A percentile compares a stretch with the other conserved stretches of the same genome.
Conservation (phyloP, 2,329 filamentous ascomycete species). For the Ceratocystis ficicola region DNA sequence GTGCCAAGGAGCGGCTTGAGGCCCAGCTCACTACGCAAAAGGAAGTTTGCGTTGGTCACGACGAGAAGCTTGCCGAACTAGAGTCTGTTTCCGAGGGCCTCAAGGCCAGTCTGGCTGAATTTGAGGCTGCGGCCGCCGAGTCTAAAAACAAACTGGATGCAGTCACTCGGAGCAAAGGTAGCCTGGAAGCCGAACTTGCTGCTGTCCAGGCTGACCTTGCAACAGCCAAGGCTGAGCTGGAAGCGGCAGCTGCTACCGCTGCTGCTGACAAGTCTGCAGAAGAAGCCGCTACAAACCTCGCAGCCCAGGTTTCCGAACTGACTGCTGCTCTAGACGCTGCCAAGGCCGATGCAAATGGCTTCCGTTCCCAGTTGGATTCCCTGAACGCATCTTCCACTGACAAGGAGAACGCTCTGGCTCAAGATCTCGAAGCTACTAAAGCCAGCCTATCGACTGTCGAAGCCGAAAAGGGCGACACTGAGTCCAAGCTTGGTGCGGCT, state of each 20-base stretch:
- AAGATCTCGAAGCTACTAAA: constrained; percentile 12
- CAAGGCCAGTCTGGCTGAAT: constrained; percentile 2
- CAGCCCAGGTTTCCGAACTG: constrained; percentile 15
- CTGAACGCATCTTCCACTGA: constrained; percentile 5
- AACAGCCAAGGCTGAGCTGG: constrained; percentile 9
- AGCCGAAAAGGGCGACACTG: constrained; percentile 12
- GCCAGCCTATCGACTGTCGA: constrained; percentile 8
- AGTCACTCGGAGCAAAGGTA: neutral
- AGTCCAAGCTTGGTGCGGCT: constrained; percentile 11
- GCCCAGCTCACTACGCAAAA: constrained; percentile 13
- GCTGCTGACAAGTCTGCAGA: neutral
- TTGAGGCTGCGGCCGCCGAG: constrained; percentile 4
- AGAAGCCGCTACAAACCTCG: neutral
- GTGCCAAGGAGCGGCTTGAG: constrained; percentile 2
- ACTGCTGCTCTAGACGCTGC: constrained; percentile 7
- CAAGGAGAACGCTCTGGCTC: constrained; percentile 8
- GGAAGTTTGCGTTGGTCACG: constrained; percentile 1
- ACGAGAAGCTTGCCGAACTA: constrained; percentile 17
- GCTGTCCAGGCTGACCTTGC: constrained; percentile 8
- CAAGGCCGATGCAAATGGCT: constrained; percentile 14
- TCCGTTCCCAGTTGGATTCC: constrained; percentile 14
- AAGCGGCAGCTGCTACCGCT: constrained; percentile 2
- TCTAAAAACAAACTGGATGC: constrained; percentile 4
- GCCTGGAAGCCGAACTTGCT: constrained; percentile 15
- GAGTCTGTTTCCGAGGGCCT: constrained; percentile 10